A percentile compares a stretch with the other conserved stretches of the same genome.
Evolutionary conservation across 495 filamentous ascomycete species (phyloP).

Genomic region (Penicillium roqueforti): DNA sequence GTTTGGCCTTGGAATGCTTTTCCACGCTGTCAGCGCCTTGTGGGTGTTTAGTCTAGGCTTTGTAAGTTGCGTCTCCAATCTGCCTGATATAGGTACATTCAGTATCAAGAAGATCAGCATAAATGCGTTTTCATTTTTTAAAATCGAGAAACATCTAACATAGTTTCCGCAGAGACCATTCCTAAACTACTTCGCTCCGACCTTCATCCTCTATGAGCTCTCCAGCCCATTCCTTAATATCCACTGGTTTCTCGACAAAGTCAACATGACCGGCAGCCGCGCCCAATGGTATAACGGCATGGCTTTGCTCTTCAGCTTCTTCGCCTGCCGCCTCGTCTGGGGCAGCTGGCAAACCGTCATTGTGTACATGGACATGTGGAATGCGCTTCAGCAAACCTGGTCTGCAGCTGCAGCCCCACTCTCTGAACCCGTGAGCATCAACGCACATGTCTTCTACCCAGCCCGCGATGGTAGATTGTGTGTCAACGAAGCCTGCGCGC

Average conservation of each 20-base stretch:
- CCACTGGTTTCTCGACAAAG: constrained; percentile 99
- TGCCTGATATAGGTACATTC: background rate
- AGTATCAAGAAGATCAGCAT: background rate
- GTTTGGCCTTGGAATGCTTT: constrained; percentile 85
- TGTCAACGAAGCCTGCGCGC: constrained; percentile 32
- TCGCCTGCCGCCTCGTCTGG: constrained; percentile 85
- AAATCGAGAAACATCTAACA: background rate
- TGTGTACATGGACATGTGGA: constrained; percentile 79
- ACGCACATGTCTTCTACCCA: constrained; percentile 34
- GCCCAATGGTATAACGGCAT: constrained; percentile 86
- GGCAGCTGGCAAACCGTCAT: constrained; percentile 75
- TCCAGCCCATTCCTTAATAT: constrained; percentile 91
- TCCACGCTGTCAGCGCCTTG: constrained; percentile 82
- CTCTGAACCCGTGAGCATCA: constrained; percentile 30
- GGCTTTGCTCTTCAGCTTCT: constrained; percentile 61
- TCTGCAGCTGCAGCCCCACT: constrained; percentile 20
- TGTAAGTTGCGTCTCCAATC: constrained; percentile 54
- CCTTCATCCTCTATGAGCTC: constrained; percentile 97
- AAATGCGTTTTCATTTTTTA: background rate
- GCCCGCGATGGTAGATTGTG: constrained; percentile 31
- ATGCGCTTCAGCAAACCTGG: constrained; percentile 51
- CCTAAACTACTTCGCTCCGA: constrained; percentile 84
- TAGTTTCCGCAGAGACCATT: constrained; percentile 66
- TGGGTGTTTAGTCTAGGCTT: constrained; percentile 88
- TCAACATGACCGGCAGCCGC: constrained; percentile 82